These are phyloP conservation scores for Helichrysum umbraculigerum DNA, from an alignment of 129 eudicot genomes.

Conservation along the genomic window DNA sequence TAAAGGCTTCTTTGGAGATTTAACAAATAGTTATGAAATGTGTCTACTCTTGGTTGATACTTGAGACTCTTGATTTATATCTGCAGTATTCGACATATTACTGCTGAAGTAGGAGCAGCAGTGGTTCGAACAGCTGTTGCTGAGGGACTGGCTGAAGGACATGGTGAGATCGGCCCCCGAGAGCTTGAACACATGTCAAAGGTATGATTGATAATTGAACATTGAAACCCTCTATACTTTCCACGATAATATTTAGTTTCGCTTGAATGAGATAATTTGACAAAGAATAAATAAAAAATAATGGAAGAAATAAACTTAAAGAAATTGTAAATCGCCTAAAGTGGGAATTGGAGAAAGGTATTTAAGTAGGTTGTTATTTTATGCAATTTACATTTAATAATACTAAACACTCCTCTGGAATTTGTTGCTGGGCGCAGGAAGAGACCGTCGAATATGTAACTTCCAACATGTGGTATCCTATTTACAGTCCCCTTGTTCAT, in stretches of 20 bases:
- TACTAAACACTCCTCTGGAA: too few relatives aligned
- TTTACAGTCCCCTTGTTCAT: constrained; percentile 95
- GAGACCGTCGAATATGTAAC: constrained; percentile 64
- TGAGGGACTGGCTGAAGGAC: constrained; percentile 96
- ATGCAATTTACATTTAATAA: neutral
- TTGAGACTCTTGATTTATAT: constrained; percentile 16
- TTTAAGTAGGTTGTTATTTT: constrained; percentile 5
- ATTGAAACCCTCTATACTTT: constrained; percentile 3
- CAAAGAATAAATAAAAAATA: neutral
- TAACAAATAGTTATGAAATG: constrained; percentile 18
- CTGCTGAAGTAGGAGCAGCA: constrained; percentile 97
- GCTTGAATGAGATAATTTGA: neutral
- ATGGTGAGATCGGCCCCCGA: constrained; percentile 67
- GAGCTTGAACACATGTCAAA: constrained; percentile 87
- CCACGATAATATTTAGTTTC: neutral
- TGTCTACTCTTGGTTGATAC: neutral
- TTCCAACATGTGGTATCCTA: constrained; percentile 88
- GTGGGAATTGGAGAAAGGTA: neutral
- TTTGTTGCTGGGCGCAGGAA: constrained; percentile 55
- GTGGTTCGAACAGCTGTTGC: constrained; percentile 81
- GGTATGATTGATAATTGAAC: constrained; percentile 38
- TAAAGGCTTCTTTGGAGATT: neutral
- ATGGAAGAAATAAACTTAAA: neutral
- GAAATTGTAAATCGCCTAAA: too few relatives aligned
- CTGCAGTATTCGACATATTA: constrained; percentile 89